Conservation (phyloP, 345 rosid species). For the Rhodamnia argentea region DNA sequence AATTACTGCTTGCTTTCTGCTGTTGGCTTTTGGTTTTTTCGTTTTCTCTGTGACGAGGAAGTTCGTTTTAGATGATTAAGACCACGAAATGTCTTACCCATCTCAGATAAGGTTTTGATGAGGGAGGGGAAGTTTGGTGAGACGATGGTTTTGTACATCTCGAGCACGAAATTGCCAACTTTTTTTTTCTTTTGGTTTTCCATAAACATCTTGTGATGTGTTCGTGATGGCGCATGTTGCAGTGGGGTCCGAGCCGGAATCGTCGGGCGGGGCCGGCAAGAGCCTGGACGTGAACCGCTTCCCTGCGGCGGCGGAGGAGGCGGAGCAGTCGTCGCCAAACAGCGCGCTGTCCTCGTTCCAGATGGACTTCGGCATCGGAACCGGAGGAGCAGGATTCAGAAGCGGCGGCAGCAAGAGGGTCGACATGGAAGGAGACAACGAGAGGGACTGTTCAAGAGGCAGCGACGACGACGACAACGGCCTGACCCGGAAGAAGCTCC, state of each 20-base stretch:
- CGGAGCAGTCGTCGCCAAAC: slow-evolving; percentile 60
- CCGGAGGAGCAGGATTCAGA: slow-evolving; percentile 16
- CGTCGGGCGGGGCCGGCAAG: slow-evolving; percentile 19
- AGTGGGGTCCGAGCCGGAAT: slow-evolving; percentile 28
- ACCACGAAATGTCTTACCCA: neutral
- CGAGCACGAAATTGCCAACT: neutral
- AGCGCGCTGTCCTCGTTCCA: slow-evolving; percentile 79
- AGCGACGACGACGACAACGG: slow-evolving; percentile 92
- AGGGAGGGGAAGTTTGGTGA: neutral
- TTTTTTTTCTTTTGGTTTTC: neutral
- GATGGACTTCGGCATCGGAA: slow-evolving; percentile 62
- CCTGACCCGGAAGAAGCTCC: slow-evolving; percentile 82
- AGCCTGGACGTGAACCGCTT: slow-evolving; percentile 41
- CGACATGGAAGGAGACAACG: slow-evolving; percentile 35
- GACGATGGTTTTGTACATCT: neutral
- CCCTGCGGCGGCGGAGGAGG: slow-evolving; percentile 21
- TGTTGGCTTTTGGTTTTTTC: neutral
- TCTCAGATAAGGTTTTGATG: neutral
- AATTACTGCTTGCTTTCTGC: slow-evolving; percentile 4
- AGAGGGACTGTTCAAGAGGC: slow-evolving; percentile 56
- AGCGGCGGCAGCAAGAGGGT: slow-evolving; percentile 26
- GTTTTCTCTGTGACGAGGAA: neutral
- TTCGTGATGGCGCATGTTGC: neutral
- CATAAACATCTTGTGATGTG: neutral
- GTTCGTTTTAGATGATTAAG: neutral